Evolutionary conservation across 2,329 filamentous ascomycete genomes (phyloP), one percentile per base, ranked within the genome.

Genomic region (Epichloe hybrida): DNA sequence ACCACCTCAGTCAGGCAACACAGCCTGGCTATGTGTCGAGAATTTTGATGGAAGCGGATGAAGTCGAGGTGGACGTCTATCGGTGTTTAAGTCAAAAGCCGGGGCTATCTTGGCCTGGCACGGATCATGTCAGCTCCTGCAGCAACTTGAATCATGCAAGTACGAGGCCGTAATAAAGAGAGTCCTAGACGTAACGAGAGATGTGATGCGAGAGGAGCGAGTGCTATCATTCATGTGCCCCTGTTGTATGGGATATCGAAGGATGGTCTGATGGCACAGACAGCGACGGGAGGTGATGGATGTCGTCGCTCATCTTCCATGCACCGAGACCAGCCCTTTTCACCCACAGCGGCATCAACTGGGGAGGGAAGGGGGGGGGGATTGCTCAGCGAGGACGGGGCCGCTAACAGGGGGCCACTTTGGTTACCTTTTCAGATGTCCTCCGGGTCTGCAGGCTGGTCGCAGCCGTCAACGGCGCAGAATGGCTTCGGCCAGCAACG

Each of bases 121-220:
- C 40, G 42, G 47, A 45, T 50, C 52, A 55, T 51, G 46, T 57
- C 52, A 55, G 55, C 52, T 55, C 52, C 47, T 50, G 51, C 52
- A 50, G 38, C 36, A 36, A 42, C 11, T n/a, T 38, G 36, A 8
- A 27, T 41, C 41, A 41, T 23, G 43, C 49, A 50, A 27, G 49
- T 17, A 35, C 42, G 50, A 48, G 44, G 27, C 23, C 42, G 11
- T 23, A 17, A 17, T 23, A 17, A 17, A 4, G 11, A 44, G 42
- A 31, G 42, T 12, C 11, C 27, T 35, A 31, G 23, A 43, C 21
- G 21, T 8, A 4, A 27, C 8, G 23, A 31, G 31, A 15, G 8
- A 9, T 35, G 34, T 13, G 34, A 21, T 46, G 8, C 21, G 44
- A 31, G 43, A 35, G 43, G 34, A 46, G 31, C 44, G 34, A 46